Conservation (phyloP, 2,329 filamentous ascomycete species). For the Clonostachys sp. region DNA sequence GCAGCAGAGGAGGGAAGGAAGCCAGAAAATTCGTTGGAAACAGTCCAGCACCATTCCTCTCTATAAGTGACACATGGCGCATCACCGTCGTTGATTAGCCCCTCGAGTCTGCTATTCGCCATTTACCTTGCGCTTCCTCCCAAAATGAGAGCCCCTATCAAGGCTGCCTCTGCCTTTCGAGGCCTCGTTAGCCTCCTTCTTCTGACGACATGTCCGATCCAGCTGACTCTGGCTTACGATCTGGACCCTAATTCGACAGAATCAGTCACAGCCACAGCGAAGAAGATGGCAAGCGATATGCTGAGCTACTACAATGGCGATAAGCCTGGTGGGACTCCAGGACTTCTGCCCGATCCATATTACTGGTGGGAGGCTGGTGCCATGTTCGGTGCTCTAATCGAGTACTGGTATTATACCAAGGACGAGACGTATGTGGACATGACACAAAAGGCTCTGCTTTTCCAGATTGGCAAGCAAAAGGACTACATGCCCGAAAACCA, state of each 20-base stretch:
- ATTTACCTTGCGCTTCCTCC: too few species aligned
- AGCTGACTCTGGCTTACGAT: constrained; percentile 22
- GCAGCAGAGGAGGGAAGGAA: too few species aligned
- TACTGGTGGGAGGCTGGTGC: constrained; percentile 73
- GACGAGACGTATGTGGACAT: constrained; percentile 68
- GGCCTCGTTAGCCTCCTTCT: constrained; percentile 6
- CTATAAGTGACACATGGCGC: too few species aligned
- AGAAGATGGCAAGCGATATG: constrained; percentile 46
- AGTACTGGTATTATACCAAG: constrained; percentile 82
- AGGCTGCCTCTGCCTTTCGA: too few species aligned
- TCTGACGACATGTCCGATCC: constrained; percentile 10
- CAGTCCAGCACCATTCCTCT: too few species aligned
- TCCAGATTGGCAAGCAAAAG: constrained; percentile 66
- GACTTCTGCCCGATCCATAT: constrained; percentile 45
- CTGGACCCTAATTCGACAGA: constrained; percentile 37
- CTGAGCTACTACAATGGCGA: constrained; percentile 37
- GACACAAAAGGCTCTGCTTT: constrained; percentile 63
- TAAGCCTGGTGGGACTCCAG: constrained; percentile 43
- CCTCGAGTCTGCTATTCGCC: too few species aligned
- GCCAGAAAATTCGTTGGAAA: too few species aligned
- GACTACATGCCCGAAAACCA: constrained; percentile 78
- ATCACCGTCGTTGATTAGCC: too few species aligned
- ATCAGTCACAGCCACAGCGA: constrained; percentile 43
- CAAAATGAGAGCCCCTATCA: too few species aligned
- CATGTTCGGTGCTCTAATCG: constrained; percentile 66